Base-by-base conservation (phyloP, 306 rosid species). In the Macrotyloma uniflorum region DNA sequence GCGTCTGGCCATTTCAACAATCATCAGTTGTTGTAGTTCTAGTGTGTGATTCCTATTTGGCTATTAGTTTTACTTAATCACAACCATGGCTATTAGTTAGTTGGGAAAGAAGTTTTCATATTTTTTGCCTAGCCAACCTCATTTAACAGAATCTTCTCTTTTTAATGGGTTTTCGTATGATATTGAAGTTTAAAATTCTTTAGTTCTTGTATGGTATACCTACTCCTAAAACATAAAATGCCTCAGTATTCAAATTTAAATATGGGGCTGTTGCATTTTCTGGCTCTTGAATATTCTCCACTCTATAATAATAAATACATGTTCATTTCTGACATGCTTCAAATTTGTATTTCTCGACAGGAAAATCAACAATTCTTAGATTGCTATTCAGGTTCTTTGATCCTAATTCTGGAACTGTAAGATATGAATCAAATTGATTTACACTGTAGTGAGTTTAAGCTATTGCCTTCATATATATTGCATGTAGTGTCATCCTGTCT, bases 361-460 rank as follows among this genome's bases (percentile, higher is more conserved):
- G 98, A 80, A 95, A 95, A 88, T 88, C 98, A 59, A 95, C 98
- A 74, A 83, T 92, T 89, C 96, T 95, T 80, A 90, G 98, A 83
- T 86, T 95, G 91, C 74, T 92, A 86, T 95, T 95, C 91, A 91
- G 98, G 78, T 93, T 95, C 85, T 95, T 89, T 38, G 97, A 95
- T 87, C 82, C 93, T 80, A 80, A 89, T 85, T 83, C 91, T 33
- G 98, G 98, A 89, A 92, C 83, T 86, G 98, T 95, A 92, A 95
- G 98, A 83, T 78, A 75, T 83, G 58, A 55, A 80, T 38, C 18
- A 46, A n/a, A 55, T 83, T 54, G 75, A 71, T 68, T 54, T 79
- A 67, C 61, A 70, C 42, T 80, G 6, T 80, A 55, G 75, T 67
- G 70, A 32, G 22, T 66, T 65, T 76, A 57, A 64, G 70, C 85